Base-by-base conservation (phyloP, 2,329 filamentous ascomycete species). In the Claviceps monticola region DNA sequence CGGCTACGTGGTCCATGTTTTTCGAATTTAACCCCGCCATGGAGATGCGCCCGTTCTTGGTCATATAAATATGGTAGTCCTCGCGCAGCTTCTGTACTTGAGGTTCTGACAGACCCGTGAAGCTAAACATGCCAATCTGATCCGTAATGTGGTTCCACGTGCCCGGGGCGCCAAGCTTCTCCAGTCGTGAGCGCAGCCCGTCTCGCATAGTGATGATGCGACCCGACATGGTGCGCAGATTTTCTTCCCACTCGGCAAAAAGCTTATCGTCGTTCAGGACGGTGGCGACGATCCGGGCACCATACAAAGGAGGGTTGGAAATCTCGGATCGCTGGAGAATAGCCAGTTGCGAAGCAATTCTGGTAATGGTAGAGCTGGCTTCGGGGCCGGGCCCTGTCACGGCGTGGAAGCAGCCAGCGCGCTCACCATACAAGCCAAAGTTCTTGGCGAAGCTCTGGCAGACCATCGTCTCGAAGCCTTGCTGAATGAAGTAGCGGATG, bases 81-180 rank as follows among this genome's bases (percentile, higher is more conserved):
- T 80, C 74, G 50, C 83, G 77, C 55, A 93, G 71, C 70, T 80
- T 82, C 59, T 78, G 60, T 7, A 91, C 87, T 66, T 93, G 87
- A 56, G 78, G 65, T 71, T 89, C 85, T 13, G 68, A 78, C 65
- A 94, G 70, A 13, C 88, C 88, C 1, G 88, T 94, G 68, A 95
- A 98, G 68, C 84, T 91, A 73, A 98, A 98, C 93, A 98, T 98
- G 72, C 93, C 93, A 65, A 98, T 98, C 77, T 98, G 93, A 62
- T 94, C 87, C 16, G 90, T 96, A 66, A 98, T 95, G 71, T 98
- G 93, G 64, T 90, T 88, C 93, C 93, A 98, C 14, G 79, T 85
- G 36, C 91, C 91, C 0, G 91, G 91, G 0, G 93, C 96, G 34
- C 80, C 81, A 54, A 91, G 78, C 63, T 83, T 80, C 71, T 97